Conservation (phyloP, 202 grass and related monocot genomes). For the Digitaria exilis region DNA sequence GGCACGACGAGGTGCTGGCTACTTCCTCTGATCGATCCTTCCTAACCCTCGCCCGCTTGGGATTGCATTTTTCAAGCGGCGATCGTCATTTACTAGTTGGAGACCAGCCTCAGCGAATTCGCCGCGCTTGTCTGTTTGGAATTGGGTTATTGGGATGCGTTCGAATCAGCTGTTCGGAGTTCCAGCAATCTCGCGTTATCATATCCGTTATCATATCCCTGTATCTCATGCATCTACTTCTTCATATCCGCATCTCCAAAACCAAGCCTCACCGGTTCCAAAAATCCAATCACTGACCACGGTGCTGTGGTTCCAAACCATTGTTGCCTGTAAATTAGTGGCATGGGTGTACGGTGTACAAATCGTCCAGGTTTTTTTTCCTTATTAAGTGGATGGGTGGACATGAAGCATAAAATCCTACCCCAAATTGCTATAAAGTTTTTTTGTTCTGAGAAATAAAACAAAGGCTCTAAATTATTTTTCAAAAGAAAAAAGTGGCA, state of each 20-base stretch:
- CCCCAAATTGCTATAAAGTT: too few relatives aligned
- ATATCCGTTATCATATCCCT: too few relatives aligned
- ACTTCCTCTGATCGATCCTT: neutral
- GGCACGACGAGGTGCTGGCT: constrained; percentile 44
- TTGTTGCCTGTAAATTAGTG: neutral
- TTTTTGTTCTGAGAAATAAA: neutral
- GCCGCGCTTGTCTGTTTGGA: neutral
- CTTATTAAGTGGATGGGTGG: neutral
- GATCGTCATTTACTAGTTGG: neutral
- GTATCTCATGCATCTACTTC: neutral
- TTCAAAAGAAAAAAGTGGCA: neutral
- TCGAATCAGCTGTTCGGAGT: neutral
- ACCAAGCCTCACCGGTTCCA: neutral
- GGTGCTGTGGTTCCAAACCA: neutral
- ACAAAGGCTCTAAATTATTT: neutral
- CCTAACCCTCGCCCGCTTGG: neutral
- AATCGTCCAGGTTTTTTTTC: neutral
- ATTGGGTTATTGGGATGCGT: neutral
- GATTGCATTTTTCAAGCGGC: neutral
- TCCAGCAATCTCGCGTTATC: neutral
- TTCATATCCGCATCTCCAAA: neutral
- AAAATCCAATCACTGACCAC: neutral
- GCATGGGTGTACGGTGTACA: neutral
- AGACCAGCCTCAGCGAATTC: neutral
- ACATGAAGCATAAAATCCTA: neutral